A percentile compares a stretch with the other conserved stretches of the same genome.
phyloP scores from a whole-genome alignment of 257 asterid genomes.

The Henckelia pumila region DNA sequence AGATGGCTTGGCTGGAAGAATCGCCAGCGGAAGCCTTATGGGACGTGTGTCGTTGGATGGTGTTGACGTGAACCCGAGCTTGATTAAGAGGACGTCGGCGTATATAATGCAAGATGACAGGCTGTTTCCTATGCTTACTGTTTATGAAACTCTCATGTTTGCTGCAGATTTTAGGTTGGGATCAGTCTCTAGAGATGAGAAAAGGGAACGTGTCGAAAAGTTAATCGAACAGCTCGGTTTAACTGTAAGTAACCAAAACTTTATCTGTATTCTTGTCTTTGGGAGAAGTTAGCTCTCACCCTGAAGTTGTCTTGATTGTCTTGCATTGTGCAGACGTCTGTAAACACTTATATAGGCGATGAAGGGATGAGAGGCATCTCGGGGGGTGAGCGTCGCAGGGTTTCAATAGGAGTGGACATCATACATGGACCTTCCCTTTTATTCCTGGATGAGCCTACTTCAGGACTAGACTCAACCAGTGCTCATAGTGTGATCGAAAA shows the following conservation, averaged over 20 bases:
- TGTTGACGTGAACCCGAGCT: constrained; percentile 50
- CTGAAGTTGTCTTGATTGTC: neutral
- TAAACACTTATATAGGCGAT: constrained; percentile 87
- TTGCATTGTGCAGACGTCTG: constrained; percentile 43
- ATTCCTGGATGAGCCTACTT: constrained; percentile 84
- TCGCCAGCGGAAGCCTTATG: constrained; percentile 70
- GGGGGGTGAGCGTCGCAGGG: constrained; percentile 88
- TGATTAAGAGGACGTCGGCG: constrained; percentile 55
- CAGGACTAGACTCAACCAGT: constrained; percentile 89
- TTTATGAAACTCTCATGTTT: constrained; percentile 79
- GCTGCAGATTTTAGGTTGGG: constrained; percentile 79
- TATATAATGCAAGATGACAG: constrained; percentile 76
- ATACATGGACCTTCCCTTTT: constrained; percentile 79
- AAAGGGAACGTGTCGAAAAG: constrained; percentile 52
- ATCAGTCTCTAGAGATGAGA: constrained; percentile 44
- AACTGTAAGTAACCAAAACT: constrained; percentile 38
- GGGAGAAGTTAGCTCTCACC: neutral
- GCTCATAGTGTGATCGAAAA: constrained; percentile 79
- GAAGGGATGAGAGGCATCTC: constrained; percentile 88
- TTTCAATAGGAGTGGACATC: constrained; percentile 79
- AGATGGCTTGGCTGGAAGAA: constrained; percentile 77
- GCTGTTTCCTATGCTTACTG: constrained; percentile 77
- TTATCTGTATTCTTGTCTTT: neutral
- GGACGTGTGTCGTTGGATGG: constrained; percentile 69
- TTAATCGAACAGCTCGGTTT: constrained; percentile 72